These are phyloP conservation scores for Trametes punicea DNA, from an alignment of 768 basidiomycete species.

Conservation along the genomic window DNA sequence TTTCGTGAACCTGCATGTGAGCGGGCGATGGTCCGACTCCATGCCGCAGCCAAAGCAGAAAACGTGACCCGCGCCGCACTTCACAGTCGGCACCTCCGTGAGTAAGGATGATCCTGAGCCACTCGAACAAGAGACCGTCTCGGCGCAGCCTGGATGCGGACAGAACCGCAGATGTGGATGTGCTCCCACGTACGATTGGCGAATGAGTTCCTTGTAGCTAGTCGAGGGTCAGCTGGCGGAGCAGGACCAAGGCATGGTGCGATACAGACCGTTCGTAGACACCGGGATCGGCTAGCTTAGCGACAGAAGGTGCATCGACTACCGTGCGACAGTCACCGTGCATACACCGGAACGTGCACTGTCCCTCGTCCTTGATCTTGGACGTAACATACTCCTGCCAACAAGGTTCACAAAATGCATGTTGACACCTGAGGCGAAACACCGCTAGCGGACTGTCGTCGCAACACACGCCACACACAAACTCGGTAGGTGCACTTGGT, in stretches of 20 bases:
- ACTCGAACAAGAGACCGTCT: constrained; percentile 81
- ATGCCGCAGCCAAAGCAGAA: constrained; percentile 96
- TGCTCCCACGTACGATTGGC: constrained; percentile 88
- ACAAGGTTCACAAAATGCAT: constrained; percentile 79
- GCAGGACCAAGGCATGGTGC: background rate
- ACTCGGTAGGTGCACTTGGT: constrained; percentile 38
- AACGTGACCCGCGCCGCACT: constrained; percentile 71
- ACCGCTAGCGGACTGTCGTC: constrained; percentile 52
- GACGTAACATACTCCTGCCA: constrained; percentile 76
- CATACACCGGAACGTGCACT: constrained; percentile 74
- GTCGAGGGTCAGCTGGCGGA: background rate
- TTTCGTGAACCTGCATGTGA: constrained; percentile 80
- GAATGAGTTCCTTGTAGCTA: constrained; percentile 66
- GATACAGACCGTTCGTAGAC: constrained; percentile 18
- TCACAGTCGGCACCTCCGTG: constrained; percentile 83
- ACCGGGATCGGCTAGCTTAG: constrained; percentile 49
- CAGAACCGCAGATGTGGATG: constrained; percentile 85
- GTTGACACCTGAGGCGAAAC: constrained; percentile 74
- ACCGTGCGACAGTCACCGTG: constrained; percentile 67
- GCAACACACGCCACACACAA: constrained; percentile 92
- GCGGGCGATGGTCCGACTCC: constrained; percentile 89
- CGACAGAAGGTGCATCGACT: constrained; percentile 55
- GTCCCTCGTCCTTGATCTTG: constrained; percentile 82
- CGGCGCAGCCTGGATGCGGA: constrained; percentile 90
- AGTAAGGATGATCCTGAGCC: constrained; percentile 67